Conservation (phyloP, 192 early-diverging fungal species). For the Backusella mclennaniae region DNA sequence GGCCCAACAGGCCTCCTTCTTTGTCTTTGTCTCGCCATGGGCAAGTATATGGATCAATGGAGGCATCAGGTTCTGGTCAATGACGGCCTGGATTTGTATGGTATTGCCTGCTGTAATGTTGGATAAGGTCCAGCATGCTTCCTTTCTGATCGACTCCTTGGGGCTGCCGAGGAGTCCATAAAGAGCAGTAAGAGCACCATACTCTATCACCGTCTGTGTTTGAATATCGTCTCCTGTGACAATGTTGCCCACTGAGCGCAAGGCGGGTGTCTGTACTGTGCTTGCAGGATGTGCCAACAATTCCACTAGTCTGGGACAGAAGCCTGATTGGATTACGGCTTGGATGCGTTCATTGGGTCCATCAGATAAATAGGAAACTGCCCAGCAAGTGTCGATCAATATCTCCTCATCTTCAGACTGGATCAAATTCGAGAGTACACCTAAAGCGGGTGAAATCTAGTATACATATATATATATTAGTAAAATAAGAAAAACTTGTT, state of each 20-base stretch:
- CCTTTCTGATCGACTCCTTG: conserved; percentile 33
- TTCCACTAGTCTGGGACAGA: conserved; percentile 61
- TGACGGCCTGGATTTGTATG: conserved; percentile 37
- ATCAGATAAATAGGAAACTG: conserved; percentile 71
- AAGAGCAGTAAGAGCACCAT: conserved; percentile 49
- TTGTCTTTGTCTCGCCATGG: conserved; percentile 29
- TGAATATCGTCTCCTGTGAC: conserved; percentile 76
- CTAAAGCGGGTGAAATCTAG: conserved; percentile 12
- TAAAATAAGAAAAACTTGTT: background rate
- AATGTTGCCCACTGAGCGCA: conserved; percentile 72
- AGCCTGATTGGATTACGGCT: conserved; percentile 64
- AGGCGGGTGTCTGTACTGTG: conserved; percentile 62
- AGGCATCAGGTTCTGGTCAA: conserved; percentile 36
- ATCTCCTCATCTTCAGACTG: conserved; percentile 65
- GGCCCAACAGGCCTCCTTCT: conserved; percentile 46
- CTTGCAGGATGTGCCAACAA: conserved; percentile 49
- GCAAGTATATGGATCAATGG: conserved; percentile 30
- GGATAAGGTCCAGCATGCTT: conserved; percentile 47
- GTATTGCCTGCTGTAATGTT: conserved; percentile 41
- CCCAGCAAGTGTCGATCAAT: conserved; percentile 74
- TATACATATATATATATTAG: background rate
- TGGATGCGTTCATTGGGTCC: conserved; percentile 71
- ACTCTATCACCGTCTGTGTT: conserved; percentile 65
- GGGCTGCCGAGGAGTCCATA: conserved; percentile 38
- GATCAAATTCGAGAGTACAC: conserved; percentile 54